Conservation (phyloP, 495 filamentous ascomycete genomes). For the Symbiotaphrina buchneri region DNA sequence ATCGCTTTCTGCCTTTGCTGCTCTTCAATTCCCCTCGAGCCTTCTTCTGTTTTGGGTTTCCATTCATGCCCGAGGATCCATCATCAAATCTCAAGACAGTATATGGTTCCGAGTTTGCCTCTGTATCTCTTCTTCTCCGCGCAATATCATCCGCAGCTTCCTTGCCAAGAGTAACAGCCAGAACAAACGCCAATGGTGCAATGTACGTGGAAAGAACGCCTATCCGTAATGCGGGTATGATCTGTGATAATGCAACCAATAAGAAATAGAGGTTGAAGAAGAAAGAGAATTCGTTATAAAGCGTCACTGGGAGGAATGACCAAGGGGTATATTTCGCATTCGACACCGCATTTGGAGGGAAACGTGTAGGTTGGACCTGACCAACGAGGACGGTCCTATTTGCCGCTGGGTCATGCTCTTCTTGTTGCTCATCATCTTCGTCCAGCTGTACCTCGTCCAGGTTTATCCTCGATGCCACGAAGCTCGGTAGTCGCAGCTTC, state of each 20-base stretch:
- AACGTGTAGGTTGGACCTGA: conserved; percentile 23
- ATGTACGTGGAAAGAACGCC: conserved; percentile 92
- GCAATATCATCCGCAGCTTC: conserved; percentile 90
- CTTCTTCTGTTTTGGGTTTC: conserved; percentile 14
- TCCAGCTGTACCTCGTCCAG: not conserved
- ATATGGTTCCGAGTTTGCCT: conserved; percentile 86
- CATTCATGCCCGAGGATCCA: conserved; percentile 1
- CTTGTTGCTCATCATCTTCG: conserved; percentile 7
- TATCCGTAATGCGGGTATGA: conserved; percentile 70
- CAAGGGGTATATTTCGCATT: conserved; percentile 97
- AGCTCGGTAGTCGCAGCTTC: conserved; percentile 24
- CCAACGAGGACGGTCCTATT: conserved; percentile 27
- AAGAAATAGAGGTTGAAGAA: conserved; percentile 99
- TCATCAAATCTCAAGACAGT: conserved; percentile 45
- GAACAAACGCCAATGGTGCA: conserved; percentile 77
- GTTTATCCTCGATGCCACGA: conserved; percentile 16
- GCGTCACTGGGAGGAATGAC: conserved; percentile 78
- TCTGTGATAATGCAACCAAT: conserved; percentile 81
- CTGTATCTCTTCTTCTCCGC: conserved; percentile 62
- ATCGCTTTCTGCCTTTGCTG: conserved; percentile 12
- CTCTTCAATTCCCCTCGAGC: conserved; percentile 8
- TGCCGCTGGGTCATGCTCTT: conserved; percentile 28
- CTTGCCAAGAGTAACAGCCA: conserved; percentile 80
- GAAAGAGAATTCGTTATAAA: conserved; percentile 98
- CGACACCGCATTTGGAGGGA: conserved; percentile 72